Conservation (phyloP, 441 rosid genomes). For the California macrophylla region DNA sequence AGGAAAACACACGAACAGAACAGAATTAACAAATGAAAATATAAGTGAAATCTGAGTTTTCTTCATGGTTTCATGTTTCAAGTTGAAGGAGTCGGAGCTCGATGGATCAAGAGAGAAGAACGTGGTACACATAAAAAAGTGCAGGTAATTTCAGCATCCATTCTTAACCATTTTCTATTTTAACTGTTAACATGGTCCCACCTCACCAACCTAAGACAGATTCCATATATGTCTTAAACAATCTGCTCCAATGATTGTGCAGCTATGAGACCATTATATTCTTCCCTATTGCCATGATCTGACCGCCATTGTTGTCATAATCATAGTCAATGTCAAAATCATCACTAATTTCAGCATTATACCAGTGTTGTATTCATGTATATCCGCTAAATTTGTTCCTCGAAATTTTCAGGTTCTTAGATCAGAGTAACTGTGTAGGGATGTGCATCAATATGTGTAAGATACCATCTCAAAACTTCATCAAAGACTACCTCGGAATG, state of each 20-base stretch:
- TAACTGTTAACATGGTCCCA: conserved; percentile 23
- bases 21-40: not conserved
- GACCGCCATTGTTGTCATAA: conserved; percentile 18
- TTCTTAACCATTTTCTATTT: conserved; percentile 1
- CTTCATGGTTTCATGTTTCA: conserved; percentile 11
- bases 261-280: conserved; percentile 16
- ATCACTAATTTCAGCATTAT: conserved; percentile 23
- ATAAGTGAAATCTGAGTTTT: not conserved
- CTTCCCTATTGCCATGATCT: not conserved
- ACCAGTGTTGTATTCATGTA: conserved; percentile 13
- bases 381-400: not conserved
- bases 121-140: conserved; percentile 70
- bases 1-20: not conserved
- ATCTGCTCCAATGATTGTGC: conserved; percentile 37
- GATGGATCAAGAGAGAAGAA: conserved; percentile 68
- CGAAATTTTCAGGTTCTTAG: conserved; percentile 55
- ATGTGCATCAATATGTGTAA: conserved; percentile 88
- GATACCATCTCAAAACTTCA: conserved; percentile 64
- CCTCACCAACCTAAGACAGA: conserved; percentile 31
- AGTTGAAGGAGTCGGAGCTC: conserved; percentile 78
- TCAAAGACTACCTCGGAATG: conserved; percentile 69
- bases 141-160: conserved; percentile 51
- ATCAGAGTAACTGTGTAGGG: conserved; percentile 73
- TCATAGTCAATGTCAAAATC: conserved; percentile 21
- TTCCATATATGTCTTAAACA: conserved; percentile 21